Conservation (phyloP, 306 rosid species). For the Prunus mongolica region DNA sequence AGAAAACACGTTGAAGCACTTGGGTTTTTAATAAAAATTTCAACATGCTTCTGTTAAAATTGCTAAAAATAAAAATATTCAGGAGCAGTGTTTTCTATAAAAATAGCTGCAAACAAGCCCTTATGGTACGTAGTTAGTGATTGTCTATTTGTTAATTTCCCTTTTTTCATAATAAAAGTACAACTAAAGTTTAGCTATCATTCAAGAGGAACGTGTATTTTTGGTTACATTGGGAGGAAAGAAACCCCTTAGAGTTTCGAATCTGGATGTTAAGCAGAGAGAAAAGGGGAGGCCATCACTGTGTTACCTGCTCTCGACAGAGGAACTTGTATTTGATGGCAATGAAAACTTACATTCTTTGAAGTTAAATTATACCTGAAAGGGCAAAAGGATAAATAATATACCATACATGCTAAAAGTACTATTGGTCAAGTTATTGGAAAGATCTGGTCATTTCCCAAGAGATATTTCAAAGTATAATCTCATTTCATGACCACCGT, state of each 20-base stretch:
- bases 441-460: slow-evolving; percentile 7
- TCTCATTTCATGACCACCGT: slow-evolving; percentile 2
- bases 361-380: background rate
- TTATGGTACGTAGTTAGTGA: background rate
- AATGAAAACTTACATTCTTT: background rate
- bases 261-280: too few relatives aligned
- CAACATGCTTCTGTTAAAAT: too few relatives aligned
- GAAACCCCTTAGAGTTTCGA: too few relatives aligned
- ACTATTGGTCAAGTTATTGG: background rate
- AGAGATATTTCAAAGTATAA: background rate
- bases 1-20: too few relatives aligned
- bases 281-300: too few relatives aligned
- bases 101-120: too few relatives aligned
- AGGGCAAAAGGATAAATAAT: background rate
- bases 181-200: too few relatives aligned
- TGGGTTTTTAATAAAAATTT: too few relatives aligned
- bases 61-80: too few relatives aligned
- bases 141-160: background rate
- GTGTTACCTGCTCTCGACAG: too few relatives aligned
- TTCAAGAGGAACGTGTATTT: background rate
- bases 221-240: too few relatives aligned
- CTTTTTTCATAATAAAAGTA: background rate
- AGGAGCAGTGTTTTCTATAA: too few relatives aligned
- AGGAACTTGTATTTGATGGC: background rate
- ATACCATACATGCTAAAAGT: background rate